These are phyloP conservation scores for Ceratocystis huliohia DNA, from an alignment of 2,329 filamentous ascomycete genomes.

Conservation along the genomic window DNA sequence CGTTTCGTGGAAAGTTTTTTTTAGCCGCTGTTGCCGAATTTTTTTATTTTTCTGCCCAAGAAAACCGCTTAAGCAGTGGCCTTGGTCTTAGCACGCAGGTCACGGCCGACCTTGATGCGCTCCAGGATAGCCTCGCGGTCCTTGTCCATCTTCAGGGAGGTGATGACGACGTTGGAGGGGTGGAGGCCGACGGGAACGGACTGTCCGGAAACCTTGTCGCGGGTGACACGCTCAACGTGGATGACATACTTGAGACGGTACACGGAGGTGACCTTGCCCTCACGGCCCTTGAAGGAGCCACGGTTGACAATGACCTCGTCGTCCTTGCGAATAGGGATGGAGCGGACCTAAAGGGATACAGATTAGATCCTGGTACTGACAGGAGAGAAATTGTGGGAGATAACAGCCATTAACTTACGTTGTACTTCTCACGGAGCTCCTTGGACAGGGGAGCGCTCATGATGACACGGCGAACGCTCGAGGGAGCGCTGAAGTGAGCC, in stretches of 20 bases:
- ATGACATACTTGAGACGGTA: constrained; percentile 98
- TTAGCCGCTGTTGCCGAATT: constrained; percentile 10
- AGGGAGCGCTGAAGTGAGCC: constrained; percentile 93
- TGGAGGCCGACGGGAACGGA: constrained; percentile 87
- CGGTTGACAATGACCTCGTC: constrained; percentile 89
- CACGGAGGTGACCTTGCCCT: constrained; percentile 95
- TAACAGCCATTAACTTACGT: constrained; percentile 48
- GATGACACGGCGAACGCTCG: constrained; percentile 85
- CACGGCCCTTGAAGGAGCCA: constrained; percentile 89
- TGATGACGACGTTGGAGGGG: constrained; percentile 95
- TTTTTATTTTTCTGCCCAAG: constrained; percentile 12
- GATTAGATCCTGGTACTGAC: constrained; percentile 8
- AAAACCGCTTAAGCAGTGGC: constrained; percentile 32
- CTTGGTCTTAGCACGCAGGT: constrained; percentile 61
- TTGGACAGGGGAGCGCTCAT: constrained; percentile 94
- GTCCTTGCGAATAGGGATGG: constrained; percentile 95
- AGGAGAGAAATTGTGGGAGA: not conserved
- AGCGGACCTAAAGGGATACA: constrained; percentile 56
- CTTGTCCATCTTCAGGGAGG: constrained; percentile 97
- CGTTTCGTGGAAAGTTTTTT: constrained; percentile 16
- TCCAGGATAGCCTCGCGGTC: constrained; percentile 80
- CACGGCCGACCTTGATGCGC: constrained; percentile 69
- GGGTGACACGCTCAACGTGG: constrained; percentile 90
- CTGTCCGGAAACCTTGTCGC: constrained; percentile 96
- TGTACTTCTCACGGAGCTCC: constrained; percentile 98